A percentile compares a stretch with the other conserved stretches of the same genome.
Conservation (phyloP, 371 early-diverging fungal genomes). For the Choanephora cucurbitarum region DNA sequence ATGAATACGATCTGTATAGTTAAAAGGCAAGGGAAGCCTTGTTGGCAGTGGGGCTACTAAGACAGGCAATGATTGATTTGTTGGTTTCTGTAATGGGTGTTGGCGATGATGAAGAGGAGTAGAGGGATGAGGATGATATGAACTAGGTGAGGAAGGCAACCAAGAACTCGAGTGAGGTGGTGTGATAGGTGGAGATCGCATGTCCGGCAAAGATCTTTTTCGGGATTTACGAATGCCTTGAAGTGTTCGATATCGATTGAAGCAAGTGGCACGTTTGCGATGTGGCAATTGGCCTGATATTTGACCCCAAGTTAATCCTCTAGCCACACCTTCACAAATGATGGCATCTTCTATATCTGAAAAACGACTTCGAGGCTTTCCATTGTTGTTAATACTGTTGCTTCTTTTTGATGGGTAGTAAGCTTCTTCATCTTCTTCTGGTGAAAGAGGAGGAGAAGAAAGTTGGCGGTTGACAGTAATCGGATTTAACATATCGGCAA, state of each 20-base stretch:
- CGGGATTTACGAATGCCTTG: constrained; percentile 55
- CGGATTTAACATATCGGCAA: constrained; percentile 52
- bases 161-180: constrained; percentile 18
- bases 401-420: constrained; percentile 10
- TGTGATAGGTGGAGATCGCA: constrained; percentile 24
- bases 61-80: constrained; percentile 14
- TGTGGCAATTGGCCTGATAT: constrained; percentile 54
- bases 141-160: constrained; percentile 22
- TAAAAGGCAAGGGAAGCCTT: constrained; percentile 16
- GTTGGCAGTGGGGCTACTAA: constrained; percentile 28
- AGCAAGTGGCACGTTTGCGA: constrained; percentile 55
- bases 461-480: constrained; percentile 26
- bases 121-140: constrained; percentile 5
- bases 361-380: constrained; percentile 53
- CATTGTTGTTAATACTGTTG: constrained; percentile 12
- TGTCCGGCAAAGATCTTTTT: constrained; percentile 28
- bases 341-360: constrained; percentile 49
- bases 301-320: constrained; percentile 54
- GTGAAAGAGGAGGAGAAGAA: constrained; percentile 43
- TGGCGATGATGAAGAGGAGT: constrained; percentile 6
- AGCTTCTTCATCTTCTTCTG: constrained; percentile 16
- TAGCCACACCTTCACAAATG: constrained; percentile 52
- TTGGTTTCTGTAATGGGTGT: not conserved
- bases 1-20: constrained; percentile 23
- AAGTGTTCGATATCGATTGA: constrained; percentile 51